Evolutionary conservation across 2,329 filamentous ascomycete species (phyloP).

Genomic region (Podosphaera fusca): DNA sequence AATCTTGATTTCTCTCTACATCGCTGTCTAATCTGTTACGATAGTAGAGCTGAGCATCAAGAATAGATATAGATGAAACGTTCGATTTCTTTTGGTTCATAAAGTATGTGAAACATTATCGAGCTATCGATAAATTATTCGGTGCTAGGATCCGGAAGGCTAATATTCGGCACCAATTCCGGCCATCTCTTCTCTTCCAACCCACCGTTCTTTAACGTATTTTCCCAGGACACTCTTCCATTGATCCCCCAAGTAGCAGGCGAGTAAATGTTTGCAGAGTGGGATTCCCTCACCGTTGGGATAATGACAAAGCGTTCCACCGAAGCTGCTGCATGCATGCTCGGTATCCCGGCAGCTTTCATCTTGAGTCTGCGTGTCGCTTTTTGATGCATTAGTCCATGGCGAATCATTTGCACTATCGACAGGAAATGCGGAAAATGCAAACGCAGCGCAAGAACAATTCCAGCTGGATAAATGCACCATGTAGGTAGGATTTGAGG

Average conservation of each 20-base stretch:
- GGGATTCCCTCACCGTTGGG: slow-evolving; percentile 19
- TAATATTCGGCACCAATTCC: slow-evolving; percentile 20
- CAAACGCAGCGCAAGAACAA: slow-evolving; percentile 73
- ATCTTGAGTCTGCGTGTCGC: not conserved
- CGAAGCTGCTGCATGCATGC: slow-evolving; percentile 16
- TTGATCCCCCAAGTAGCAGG: slow-evolving; percentile 50
- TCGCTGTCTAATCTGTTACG: too few species aligned
- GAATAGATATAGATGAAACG: too few species aligned
- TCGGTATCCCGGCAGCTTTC: slow-evolving; percentile 1
- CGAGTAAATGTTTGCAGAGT: slow-evolving; percentile 75
- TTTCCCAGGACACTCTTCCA: slow-evolving; percentile 33
- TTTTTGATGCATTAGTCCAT: not conserved
- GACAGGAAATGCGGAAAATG: slow-evolving; percentile 41
- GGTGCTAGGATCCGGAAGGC: not conserved
- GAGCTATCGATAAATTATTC: not conserved
- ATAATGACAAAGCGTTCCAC: slow-evolving; percentile 21
- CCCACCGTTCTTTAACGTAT: slow-evolving; percentile 29
- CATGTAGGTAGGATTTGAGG: slow-evolving; percentile 30
- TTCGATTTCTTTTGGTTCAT: too few species aligned
- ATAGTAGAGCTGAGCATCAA: too few species aligned
- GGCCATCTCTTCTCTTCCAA: slow-evolving; percentile 44
- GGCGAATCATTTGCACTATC: not conserved
- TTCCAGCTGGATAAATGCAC: slow-evolving; percentile 61
- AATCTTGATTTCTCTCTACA: too few species aligned
- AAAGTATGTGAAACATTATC: not conserved